Evolutionary conservation across 768 basidiomycete genomes (phyloP).

Genomic region (Russula emetica): DNA sequence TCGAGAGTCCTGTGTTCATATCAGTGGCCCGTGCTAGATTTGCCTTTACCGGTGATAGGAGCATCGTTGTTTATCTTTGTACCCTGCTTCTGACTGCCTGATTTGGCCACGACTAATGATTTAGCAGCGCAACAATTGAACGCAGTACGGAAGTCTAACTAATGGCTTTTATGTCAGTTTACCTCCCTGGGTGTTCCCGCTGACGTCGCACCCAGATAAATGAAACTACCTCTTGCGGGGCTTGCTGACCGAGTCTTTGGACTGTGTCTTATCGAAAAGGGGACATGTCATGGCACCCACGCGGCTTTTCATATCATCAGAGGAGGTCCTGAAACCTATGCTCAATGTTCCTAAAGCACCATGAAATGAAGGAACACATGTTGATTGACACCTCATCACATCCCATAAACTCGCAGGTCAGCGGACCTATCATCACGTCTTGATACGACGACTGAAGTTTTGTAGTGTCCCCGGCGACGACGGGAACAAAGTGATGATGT

Average conservation of each 20-base stretch:
- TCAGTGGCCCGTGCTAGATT: background rate
- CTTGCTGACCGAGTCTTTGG: background rate
- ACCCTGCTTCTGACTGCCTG: constrained; percentile 1
- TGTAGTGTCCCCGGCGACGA: constrained; percentile 4
- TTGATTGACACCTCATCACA: background rate
- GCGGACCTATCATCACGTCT: constrained; percentile 2
- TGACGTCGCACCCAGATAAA: constrained; percentile 7
- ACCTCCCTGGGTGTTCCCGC: background rate
- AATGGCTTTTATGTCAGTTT: constrained; percentile 3
- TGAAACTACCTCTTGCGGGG: background rate
- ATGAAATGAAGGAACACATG: background rate
- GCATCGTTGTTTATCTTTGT: constrained; percentile 4
- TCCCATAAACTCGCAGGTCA: constrained; percentile 3
- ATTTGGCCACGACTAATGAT: background rate
- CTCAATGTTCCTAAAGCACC: background rate
- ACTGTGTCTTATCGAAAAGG: background rate
- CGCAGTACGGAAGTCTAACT: constrained; percentile 6
- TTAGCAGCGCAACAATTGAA: background rate
- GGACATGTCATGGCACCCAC: background rate
- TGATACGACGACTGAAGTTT: background rate
- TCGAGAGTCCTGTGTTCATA: background rate
- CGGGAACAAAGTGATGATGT: background rate
- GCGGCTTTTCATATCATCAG: background rate
- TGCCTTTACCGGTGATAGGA: constrained; percentile 5
- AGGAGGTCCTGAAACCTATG: background rate